Evolutionary conservation across 306 rosid genomes (phyloP), one percentile per base, ranked within the genome.

Genomic region (Casuarina glauca): DNA sequence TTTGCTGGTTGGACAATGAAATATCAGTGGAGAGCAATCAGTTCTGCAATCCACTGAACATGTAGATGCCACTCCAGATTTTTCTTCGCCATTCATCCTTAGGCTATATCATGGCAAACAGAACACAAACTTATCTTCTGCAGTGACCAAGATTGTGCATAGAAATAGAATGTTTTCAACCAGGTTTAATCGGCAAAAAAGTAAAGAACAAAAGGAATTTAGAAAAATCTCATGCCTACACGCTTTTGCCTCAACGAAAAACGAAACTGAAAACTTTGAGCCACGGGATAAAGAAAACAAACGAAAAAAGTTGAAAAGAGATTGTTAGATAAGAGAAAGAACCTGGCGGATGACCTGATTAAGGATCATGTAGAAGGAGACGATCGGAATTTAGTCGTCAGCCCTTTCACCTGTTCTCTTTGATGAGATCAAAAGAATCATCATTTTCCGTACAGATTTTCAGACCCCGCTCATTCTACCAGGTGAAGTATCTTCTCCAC

Each of bases 51-150:
- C 83, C 73, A 72, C 70, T 16, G 51, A 69, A 69, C 43, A 36
- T 60, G 78, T 81, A 70, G 83, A 81, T 75, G 86, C 74, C 84
- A 51, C 16, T 68, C 74, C 75, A 71, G 86, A 53, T 51, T 68
- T 69, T 42, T 77, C 85, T 74, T 80, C 76, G 20, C 45, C 58
- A 49, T 35, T 13, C 72, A 19, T 41, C 61, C 73, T 79, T 68
- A 67, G 74, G 75, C 90, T 86, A 87, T 76, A 83, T n/a, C n/a
- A 70, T 69, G 57, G 20, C 50, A 44, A 50, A 67, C 19, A 43
- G 1, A 77, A 44, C 36, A 26, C 7, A 48, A 74, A 68, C 48
- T 73, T 43, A 76, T 41, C 39, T 41, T 39, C 74, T 36, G 66
- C 50, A 41, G 54, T 48, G 53, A 81, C 20, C 57, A 67, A 74